These are phyloP conservation scores for Hypomyces perniciosus DNA, from an alignment of 2,329 filamentous ascomycete species.

Conservation along the genomic window DNA sequence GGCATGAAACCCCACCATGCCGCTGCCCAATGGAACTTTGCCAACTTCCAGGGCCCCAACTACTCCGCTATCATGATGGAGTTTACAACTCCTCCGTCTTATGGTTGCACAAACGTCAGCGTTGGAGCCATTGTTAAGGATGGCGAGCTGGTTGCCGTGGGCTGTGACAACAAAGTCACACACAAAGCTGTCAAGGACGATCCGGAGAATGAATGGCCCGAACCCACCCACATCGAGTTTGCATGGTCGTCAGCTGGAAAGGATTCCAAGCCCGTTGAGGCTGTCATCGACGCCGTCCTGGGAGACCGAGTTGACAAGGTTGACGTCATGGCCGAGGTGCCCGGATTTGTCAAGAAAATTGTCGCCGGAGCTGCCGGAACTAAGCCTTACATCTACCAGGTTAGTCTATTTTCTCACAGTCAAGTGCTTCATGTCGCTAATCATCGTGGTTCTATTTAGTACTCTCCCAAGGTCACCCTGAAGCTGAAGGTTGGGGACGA, in stretches of 20 bases:
- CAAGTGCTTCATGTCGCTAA: neutral
- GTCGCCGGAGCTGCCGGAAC: constrained; percentile 84
- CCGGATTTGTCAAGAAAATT: constrained; percentile 90
- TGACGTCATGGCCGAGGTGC: constrained; percentile 95
- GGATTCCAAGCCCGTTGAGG: constrained; percentile 68
- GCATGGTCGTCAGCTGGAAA: constrained; percentile 72
- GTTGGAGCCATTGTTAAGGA: constrained; percentile 80
- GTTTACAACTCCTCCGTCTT: constrained; percentile 88
- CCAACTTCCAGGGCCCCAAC: constrained; percentile 79
- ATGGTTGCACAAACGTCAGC: constrained; percentile 76
- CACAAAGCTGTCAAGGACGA: constrained; percentile 70
- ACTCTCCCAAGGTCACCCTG: constrained; percentile 61
- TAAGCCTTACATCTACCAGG: constrained; percentile 97
- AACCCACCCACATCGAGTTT: constrained; percentile 69
- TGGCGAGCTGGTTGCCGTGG: constrained; percentile 70
- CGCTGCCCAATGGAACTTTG: constrained; percentile 88
- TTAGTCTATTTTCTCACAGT: constrained; percentile 33
- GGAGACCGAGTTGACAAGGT: constrained; percentile 67
- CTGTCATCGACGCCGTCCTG: constrained; percentile 61
- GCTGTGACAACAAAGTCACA: constrained; percentile 54
- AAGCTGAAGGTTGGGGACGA: constrained; percentile 82
- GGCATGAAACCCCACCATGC: constrained; percentile 99
- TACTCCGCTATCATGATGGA: constrained; percentile 94
- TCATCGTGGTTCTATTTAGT: constrained; percentile 45
- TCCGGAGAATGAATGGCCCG: constrained; percentile 78